phyloP scores from a whole-genome alignment of 208 protist species.

The Trypanosoma avium region DNA sequence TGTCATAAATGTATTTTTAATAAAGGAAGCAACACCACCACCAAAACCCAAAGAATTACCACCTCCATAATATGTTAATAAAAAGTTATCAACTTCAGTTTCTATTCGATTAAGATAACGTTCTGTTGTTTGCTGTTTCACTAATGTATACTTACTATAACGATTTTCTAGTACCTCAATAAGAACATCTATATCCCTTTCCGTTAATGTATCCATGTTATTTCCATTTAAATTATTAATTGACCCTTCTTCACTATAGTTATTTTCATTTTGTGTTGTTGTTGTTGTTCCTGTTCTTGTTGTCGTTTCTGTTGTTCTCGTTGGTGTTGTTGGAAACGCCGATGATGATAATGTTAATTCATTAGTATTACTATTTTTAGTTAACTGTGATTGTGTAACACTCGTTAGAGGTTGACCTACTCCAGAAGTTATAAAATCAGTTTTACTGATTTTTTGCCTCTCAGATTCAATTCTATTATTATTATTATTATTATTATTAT shows the following conservation, averaged over 20 bases:
- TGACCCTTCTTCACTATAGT: not conserved
- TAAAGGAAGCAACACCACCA: slow-evolving; percentile 21
- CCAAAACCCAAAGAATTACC: slow-evolving; percentile 6
- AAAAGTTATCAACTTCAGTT: slow-evolving; percentile 56
- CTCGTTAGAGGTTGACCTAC: no score
- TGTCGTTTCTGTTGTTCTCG: no score
- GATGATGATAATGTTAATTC: not conserved
- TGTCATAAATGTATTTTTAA: slow-evolving; percentile 10
- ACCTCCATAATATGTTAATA: slow-evolving; percentile 36
- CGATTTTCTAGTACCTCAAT: slow-evolving; percentile 40
- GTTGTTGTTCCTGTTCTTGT: no score
- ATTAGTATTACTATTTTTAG: not conserved
- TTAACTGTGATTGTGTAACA: not conserved
- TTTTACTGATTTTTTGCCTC: no score
- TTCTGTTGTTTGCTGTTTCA: slow-evolving; percentile 55
- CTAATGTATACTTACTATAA: slow-evolving; percentile 39
- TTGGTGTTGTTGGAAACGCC: not conserved
- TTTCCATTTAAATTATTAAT: not conserved
- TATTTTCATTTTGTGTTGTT: no score
- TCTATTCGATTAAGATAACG: slow-evolving; percentile 63
- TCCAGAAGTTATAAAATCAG: no score
- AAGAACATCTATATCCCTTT: slow-evolving; percentile 40
- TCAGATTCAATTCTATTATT: no score
- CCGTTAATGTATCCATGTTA: slow-evolving; percentile 6
- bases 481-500: no score